A percentile compares a stretch with the other conserved stretches of the same genome.
These are phyloP conservation scores for Trametopsis cervina DNA, from an alignment of 768 basidiomycete species.

Conservation along the genomic window DNA sequence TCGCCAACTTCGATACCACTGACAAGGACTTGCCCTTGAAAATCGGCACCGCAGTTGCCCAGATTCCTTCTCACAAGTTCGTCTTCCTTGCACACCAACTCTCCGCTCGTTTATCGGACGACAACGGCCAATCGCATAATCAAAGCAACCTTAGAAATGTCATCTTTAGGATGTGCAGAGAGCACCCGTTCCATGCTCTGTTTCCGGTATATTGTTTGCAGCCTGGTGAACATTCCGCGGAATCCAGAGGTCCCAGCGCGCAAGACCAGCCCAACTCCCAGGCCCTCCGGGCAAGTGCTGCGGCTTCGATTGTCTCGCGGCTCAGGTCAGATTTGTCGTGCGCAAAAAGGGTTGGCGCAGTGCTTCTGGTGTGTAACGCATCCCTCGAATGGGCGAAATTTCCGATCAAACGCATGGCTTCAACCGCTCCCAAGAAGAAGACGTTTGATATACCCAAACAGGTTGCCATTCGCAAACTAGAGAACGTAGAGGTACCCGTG, in stretches of 20 bases:
- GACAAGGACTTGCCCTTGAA: constrained; percentile 28
- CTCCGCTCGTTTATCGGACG: constrained; percentile 72
- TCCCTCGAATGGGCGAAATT: constrained; percentile 70
- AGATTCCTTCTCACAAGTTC: constrained; percentile 82
- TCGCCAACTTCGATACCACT: constrained; percentile 70
- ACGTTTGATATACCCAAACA: constrained; percentile 36
- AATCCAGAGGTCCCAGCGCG: constrained; percentile 31
- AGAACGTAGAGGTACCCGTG: constrained; percentile 68
- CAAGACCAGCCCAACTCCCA: constrained; percentile 38
- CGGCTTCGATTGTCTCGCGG: constrained; percentile 50
- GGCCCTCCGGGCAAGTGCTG: constrained; percentile 57
- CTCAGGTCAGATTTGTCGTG: constrained; percentile 37
- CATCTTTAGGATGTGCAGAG: constrained; percentile 70
- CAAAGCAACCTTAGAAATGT: constrained; percentile 59
- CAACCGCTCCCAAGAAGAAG: constrained; percentile 17
- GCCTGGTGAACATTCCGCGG: constrained; percentile 14
- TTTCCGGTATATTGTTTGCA: constrained; percentile 81
- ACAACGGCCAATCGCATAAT: constrained; percentile 19
- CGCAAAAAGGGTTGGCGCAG: constrained; percentile 36
- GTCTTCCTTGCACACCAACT: constrained; percentile 91
- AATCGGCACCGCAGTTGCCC: constrained; percentile 40
- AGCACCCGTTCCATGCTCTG: constrained; percentile 92
- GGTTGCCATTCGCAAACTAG: constrained; percentile 40
- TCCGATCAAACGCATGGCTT: constrained; percentile 33
- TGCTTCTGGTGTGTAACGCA: constrained; percentile 57